These are phyloP conservation scores for Pezizomycotina sp. DNA, from an alignment of 2,329 filamentous ascomycete genomes.

Conservation along the genomic window DNA sequence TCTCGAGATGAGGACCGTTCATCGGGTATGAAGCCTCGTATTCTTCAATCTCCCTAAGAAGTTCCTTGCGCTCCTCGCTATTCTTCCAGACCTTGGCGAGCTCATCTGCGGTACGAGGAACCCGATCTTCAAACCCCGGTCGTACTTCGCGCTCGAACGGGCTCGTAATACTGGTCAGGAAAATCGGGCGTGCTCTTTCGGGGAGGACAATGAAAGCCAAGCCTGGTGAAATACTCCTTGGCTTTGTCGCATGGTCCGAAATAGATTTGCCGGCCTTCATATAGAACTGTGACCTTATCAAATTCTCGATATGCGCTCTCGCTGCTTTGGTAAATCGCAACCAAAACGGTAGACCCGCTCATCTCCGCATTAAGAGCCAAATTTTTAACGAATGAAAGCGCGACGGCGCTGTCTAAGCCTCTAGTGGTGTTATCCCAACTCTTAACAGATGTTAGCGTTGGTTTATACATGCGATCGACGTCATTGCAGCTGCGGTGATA, in stretches of 20 bases:
- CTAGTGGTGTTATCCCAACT: constrained; percentile 65
- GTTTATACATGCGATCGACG: too few species aligned
- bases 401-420: constrained; percentile 57
- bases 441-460: constrained; percentile 40
- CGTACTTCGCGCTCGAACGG: constrained; percentile 41
- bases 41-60: constrained; percentile 35
- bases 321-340: constrained; percentile 54
- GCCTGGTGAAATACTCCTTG: constrained; percentile 46
- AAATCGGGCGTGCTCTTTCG: constrained; percentile 55
- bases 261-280: constrained; percentile 63
- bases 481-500: too few species aligned
- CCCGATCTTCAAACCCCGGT: constrained; percentile 40
- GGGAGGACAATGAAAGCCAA: constrained; percentile 50
- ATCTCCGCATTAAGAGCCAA: constrained; percentile 50
- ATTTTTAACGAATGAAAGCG: constrained; percentile 54
- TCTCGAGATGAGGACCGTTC: constrained; percentile 26
- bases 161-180: constrained; percentile 54
- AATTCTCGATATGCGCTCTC: constrained; percentile 33
- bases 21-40: constrained; percentile 35
- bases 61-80: constrained; percentile 26
- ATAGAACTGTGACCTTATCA: constrained; percentile 57
- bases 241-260: constrained; percentile 46
- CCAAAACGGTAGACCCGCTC: constrained; percentile 42
- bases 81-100: constrained; percentile 42
- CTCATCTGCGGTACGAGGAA: constrained; percentile 45